A percentile compares a stretch with the other conserved stretches of the same genome.
These are phyloP conservation scores for Gonium pectorale DNA, from an alignment of 139 green algal genomes.

Conservation along the genomic window DNA sequence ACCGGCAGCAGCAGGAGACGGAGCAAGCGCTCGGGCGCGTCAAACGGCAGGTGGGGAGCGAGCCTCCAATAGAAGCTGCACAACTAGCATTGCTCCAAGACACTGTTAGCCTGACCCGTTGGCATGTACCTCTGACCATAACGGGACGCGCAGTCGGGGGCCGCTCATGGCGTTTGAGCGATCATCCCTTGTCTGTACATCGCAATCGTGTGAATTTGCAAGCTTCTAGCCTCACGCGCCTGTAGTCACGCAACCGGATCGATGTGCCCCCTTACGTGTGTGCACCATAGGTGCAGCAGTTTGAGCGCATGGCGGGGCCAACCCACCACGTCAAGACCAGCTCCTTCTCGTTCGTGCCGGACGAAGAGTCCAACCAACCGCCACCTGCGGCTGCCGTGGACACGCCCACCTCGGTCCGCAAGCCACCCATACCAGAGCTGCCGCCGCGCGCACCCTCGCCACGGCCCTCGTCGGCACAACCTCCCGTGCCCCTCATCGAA, in stretches of 20 bases:
- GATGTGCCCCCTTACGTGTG: no score
- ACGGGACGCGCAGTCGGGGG: no score
- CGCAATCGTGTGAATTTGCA: no score
- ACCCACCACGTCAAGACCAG: background rate
- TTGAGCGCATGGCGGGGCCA: constrained; percentile 30
- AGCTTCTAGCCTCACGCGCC: no score
- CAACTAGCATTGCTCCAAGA: no score
- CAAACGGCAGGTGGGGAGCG: constrained; percentile 41
- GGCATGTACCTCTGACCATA: no score
- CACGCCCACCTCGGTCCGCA: background rate
- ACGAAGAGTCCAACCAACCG: no score
- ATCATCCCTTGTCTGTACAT: no score
- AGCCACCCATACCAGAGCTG: background rate
- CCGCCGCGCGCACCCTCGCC: background rate
- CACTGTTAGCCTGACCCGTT: no score
- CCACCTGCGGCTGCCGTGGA: background rate
- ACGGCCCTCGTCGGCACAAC: background rate
- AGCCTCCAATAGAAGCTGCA: no score
- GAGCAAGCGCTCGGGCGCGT: constrained; percentile 14
- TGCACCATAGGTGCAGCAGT: constrained; percentile 51
- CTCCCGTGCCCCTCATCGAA: background rate
- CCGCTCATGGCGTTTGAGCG: no score
- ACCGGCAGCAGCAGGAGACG: background rate
- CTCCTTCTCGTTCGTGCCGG: constrained; percentile 40
- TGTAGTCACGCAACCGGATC: no score